phyloP scores from a whole-genome alignment of 2,329 filamentous ascomycete genomes.

The Chaetomium olivaceum region DNA sequence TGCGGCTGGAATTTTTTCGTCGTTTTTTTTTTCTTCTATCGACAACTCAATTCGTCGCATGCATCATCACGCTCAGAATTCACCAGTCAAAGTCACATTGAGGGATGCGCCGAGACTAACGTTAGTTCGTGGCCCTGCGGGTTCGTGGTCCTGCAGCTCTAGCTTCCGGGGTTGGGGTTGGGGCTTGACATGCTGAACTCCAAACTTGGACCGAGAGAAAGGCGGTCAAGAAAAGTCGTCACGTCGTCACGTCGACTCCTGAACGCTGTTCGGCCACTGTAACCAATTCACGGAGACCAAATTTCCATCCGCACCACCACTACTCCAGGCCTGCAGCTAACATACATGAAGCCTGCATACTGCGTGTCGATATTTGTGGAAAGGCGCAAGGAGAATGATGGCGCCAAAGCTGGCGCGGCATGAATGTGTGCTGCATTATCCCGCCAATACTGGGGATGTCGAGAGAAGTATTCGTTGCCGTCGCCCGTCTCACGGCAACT shows the following conservation, averaged over 20 bases:
- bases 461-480: background rate
- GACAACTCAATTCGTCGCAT: slow-evolving; percentile 25
- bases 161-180: slow-evolving; percentile 26
- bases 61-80: slow-evolving; percentile 16
- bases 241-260: background rate
- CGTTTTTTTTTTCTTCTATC: slow-evolving; percentile 18
- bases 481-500: too few species aligned
- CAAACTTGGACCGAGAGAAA: slow-evolving; percentile 13
- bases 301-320: slow-evolving; percentile 13
- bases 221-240: slow-evolving; percentile 27
- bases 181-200: background rate
- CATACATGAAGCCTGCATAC: slow-evolving; percentile 25
- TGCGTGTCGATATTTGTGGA: slow-evolving; percentile 14
- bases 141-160: slow-evolving; percentile 11
- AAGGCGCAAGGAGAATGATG: slow-evolving; percentile 12
- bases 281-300: slow-evolving; percentile 7
- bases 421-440: slow-evolving; percentile 8
- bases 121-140: slow-evolving; percentile 4
- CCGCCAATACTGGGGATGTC: background rate
- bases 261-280: background rate
- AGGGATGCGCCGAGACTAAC: slow-evolving; percentile 3
- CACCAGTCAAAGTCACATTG: slow-evolving; percentile 10
- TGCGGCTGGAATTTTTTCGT: slow-evolving; percentile 23
- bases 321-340: slow-evolving; percentile 25
- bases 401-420: background rate